Conservation (phyloP, 108 stramenopile species). For the Fragilaria crotonensis region DNA sequence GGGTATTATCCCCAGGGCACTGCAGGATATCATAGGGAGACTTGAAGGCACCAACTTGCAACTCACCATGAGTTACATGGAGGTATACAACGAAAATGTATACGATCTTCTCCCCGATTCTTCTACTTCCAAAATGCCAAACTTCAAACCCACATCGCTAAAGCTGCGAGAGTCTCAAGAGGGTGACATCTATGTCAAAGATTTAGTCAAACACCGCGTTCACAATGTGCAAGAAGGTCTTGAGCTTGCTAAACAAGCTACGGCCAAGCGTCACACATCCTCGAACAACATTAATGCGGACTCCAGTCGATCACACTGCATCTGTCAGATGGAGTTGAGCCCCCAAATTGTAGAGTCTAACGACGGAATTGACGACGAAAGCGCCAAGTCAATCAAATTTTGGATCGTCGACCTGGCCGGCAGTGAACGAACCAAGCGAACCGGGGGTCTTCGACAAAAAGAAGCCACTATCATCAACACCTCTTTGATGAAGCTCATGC, state of each 20-base stretch:
- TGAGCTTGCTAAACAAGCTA: slow-evolving; percentile 48
- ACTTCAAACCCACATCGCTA: slow-evolving; percentile 32
- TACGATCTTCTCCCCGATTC: slow-evolving; percentile 79
- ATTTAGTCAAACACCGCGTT: slow-evolving; percentile 73
- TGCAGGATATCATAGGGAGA: slow-evolving; percentile 55
- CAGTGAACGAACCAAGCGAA: slow-evolving; percentile 87
- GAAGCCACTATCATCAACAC: slow-evolving; percentile 95
- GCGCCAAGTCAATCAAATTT: slow-evolving; percentile 43
- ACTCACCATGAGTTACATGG: slow-evolving; percentile 83
- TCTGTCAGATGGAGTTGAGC: slow-evolving; percentile 80
- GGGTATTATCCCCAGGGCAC: slow-evolving; percentile 78
- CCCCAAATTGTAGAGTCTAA: slow-evolving; percentile 6
- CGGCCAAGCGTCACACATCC: slow-evolving; percentile 70
- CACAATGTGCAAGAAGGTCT: slow-evolving; percentile 51
- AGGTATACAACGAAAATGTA: slow-evolving; percentile 97
- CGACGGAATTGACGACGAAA: slow-evolving; percentile 3
- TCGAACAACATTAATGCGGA: slow-evolving; percentile 86
- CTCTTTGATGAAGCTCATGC: slow-evolving; percentile 94
- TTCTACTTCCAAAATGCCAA: slow-evolving; percentile 11
- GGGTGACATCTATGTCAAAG: slow-evolving; percentile 79
- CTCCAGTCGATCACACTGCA: slow-evolving; percentile 89
- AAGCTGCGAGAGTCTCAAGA: slow-evolving; percentile 80
- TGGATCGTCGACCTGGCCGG: slow-evolving; percentile 98
- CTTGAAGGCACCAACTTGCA: neutral
- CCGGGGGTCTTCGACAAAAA: slow-evolving; percentile 81